Conservation (phyloP, 2,329 filamentous ascomycete species). For the Verticillium nonalfalfae region DNA sequence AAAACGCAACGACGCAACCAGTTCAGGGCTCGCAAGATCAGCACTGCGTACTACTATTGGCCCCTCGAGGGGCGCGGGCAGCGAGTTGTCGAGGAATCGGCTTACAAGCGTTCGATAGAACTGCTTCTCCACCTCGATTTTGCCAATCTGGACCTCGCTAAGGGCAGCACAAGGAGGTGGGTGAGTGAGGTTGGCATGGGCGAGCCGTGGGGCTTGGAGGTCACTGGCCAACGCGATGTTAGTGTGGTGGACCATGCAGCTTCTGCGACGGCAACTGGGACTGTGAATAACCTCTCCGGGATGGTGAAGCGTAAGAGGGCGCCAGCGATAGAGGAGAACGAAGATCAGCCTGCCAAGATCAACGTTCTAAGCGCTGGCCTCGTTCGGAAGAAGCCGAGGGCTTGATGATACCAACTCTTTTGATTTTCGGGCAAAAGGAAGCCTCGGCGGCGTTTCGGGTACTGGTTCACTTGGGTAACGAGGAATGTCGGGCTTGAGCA, state of each 20-base stretch:
- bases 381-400: conserved; percentile 53
- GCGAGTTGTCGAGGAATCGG: conserved; percentile 54
- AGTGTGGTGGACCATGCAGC: conserved; percentile 7
- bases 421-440: not conserved
- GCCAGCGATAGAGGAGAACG: conserved; percentile 11
- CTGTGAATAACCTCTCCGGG: conserved; percentile 40
- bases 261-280: conserved; percentile 3
- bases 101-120: conserved; percentile 63
- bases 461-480: not conserved
- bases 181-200: conserved; percentile 56
- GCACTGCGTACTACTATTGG: conserved; percentile 62
- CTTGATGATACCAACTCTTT: conserved; percentile 9
- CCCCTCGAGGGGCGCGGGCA: conserved; percentile 54
- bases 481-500: not conserved
- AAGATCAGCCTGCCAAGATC: conserved; percentile 12
- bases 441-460: not conserved
- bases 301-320: conserved; percentile 42
- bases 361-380: conserved; percentile 45
- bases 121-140: conserved; percentile 71
- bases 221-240: conserved; percentile 36
- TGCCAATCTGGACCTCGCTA: conserved; percentile 54
- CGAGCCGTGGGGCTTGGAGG: conserved; percentile 42
- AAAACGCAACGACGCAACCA: conserved; percentile 52
- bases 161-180: conserved; percentile 63
- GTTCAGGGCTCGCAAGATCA: conserved; percentile 39